Evolutionary conservation across 805 yeast species (phyloP), one percentile per base, ranked within the genome.

Genomic region (Kuraishia floccosa): DNA sequence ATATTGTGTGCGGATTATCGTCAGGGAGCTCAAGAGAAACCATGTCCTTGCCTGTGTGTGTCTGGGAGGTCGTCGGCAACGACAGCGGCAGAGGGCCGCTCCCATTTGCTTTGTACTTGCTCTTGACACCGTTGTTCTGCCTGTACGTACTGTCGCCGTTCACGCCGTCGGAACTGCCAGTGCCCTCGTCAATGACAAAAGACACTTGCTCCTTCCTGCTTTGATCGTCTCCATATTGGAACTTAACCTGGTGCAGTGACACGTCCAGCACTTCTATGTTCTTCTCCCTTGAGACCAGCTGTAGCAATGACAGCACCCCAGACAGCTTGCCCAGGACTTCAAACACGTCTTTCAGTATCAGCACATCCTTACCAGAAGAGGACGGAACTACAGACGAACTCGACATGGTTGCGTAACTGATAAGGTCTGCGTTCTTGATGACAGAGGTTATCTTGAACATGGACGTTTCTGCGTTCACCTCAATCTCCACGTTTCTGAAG

Each of bases 1-100:
- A n/a, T n/a, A n/a, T n/a, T n/a, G n/a, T n/a, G 31, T 54, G 60
- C 9, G 58, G 58, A 29, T 49, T 54, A 3, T 37, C 34, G 9
- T 17, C 5, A 3, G 30, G 28, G 18, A 32, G 23, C 19, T 17
- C 25, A 5, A 35, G 15, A 17, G 35, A 38, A 1, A 47, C 34
- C 7, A 41, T 33, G 9, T 40, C 47, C 24, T 21, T 27, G 30
- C 5, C 30, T n/a, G 17, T 9, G 21, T 24, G 19, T 5, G 12
- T 14, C 7, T 43, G 39, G 8, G 16, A 20, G 23, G 6, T 20
- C 15, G 8, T 28, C 15, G 5, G 25, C 22, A 15, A n/a, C n/a
- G n/a, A n/a, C n/a, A n/a, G n/a, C n/a, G n/a, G n/a, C n/a, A n/a
- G n/a, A n/a, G n/a, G n/a, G n/a, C n/a, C n/a, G n/a, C n/a, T n/a